Conservation (phyloP, 1,284 basidiomycete species). For the Anthracocystis setariae region DNA sequence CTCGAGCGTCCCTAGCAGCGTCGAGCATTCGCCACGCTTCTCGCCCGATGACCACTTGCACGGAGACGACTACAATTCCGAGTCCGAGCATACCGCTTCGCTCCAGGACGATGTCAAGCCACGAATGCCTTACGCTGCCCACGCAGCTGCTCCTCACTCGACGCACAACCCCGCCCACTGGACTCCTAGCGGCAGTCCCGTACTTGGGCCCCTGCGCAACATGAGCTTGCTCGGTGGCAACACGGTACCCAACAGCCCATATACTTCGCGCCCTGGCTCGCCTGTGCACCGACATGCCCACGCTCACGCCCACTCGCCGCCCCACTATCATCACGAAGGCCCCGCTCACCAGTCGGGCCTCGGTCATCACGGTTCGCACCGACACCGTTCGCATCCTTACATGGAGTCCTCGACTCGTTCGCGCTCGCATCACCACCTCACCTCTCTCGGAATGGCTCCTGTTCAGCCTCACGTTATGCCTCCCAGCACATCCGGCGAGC, state of each 20-base stretch:
- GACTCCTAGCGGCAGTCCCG: conserved; percentile 65
- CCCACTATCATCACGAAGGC: conserved; percentile 54
- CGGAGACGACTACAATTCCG: conserved; percentile 58
- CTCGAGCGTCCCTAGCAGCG: conserved; percentile 62
- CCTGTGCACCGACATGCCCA: conserved; percentile 44
- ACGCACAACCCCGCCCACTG: conserved; percentile 44
- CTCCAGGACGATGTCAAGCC: conserved; percentile 39
- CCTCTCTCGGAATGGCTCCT: conserved; percentile 51
- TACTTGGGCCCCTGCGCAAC: conserved; percentile 64
- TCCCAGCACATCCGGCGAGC: conserved; percentile 59
- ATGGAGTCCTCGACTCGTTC: conserved; percentile 48
- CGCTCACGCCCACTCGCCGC: conserved; percentile 41
- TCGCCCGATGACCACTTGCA: conserved; percentile 59
- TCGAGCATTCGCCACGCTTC: conserved; percentile 62
- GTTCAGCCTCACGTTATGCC: conserved; percentile 36
- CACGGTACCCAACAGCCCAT: conserved; percentile 64
- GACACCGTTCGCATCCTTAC: conserved; percentile 65
- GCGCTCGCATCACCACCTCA: conserved; percentile 62
- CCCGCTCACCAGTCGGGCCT: conserved; percentile 59
- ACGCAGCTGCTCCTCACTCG: conserved; percentile 13
- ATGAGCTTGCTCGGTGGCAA: conserved; percentile 63
- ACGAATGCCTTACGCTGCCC: conserved; percentile 19
- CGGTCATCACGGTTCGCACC: conserved; percentile 63
- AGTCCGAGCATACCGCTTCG: conserved; percentile 49
- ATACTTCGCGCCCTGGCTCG: conserved; percentile 60